These are phyloP conservation scores for Baorangia bicolor DNA, from an alignment of 768 basidiomycete genomes.

Conservation along the genomic window DNA sequence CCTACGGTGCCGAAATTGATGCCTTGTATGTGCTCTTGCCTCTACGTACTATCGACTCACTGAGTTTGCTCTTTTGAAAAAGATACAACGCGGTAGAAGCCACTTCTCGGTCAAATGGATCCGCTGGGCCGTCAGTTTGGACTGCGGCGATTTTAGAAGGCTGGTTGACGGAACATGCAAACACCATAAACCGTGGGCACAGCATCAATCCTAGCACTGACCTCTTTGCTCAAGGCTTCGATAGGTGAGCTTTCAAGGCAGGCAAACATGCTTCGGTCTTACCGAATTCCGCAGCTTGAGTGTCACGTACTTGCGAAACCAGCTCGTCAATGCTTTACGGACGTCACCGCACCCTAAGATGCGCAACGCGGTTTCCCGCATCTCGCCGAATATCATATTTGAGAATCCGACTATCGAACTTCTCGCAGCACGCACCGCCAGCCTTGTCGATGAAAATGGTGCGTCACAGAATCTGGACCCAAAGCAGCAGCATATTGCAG, in stretches of 20 bases:
- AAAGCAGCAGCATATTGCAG: neutral
- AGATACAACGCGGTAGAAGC: slow-evolving; percentile 10
- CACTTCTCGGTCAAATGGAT: neutral
- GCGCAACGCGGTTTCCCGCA: slow-evolving; percentile 14
- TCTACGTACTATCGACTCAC: too few relatives aligned
- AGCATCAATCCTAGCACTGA: slow-evolving; percentile 2
- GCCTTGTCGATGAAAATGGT: neutral
- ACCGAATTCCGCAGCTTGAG: slow-evolving; percentile 16
- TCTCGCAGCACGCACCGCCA: slow-evolving; percentile 3
- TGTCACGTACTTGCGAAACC: slow-evolving; percentile 20
- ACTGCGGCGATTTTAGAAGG: neutral
- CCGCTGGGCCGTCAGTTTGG: slow-evolving; percentile 3
- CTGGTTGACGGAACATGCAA: slow-evolving; percentile 8
- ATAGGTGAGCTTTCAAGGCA: slow-evolving; percentile 21
- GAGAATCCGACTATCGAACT: slow-evolving; percentile 36
- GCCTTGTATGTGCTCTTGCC: slow-evolving; percentile 10
- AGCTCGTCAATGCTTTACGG: slow-evolving; percentile 12
- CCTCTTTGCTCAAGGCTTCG: slow-evolving; percentile 34
- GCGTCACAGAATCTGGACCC: neutral
- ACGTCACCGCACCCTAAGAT: slow-evolving; percentile 24
- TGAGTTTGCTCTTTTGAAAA: neutral
- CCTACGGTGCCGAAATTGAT: slow-evolving; percentile 23
- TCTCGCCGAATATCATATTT: slow-evolving; percentile 34
- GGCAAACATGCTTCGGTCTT: neutral
- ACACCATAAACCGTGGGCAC: neutral